A percentile compares a stretch with the other conserved stretches of the same genome.
phyloP scores from a whole-genome alignment of 1,284 basidiomycete genomes.

The Athelia sp. region DNA sequence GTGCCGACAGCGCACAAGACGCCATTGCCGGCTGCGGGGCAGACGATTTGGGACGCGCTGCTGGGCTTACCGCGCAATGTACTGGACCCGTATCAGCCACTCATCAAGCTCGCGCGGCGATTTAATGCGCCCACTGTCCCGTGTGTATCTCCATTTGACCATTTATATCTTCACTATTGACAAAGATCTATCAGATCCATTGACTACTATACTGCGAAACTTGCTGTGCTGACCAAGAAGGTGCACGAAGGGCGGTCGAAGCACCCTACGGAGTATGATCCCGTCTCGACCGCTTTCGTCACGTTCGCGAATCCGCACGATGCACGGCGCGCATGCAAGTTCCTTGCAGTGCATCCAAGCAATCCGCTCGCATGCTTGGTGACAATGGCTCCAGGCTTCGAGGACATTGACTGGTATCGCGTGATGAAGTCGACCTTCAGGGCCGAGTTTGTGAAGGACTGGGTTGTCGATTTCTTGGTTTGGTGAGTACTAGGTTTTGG shows the following conservation, averaged over 20 bases:
- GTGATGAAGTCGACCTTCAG: slow-evolving; percentile 74
- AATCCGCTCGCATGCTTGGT: slow-evolving; percentile 74
- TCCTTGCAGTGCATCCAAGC: slow-evolving; percentile 73
- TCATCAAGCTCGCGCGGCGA: slow-evolving; percentile 66
- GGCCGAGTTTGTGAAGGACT: slow-evolving; percentile 78
- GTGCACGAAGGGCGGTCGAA: slow-evolving; percentile 76
- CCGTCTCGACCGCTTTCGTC: slow-evolving; percentile 86
- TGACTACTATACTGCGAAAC: slow-evolving; percentile 85
- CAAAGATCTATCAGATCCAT: slow-evolving; percentile 43
- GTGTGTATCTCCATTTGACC: too few species aligned
- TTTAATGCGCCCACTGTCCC: slow-evolving; percentile 79
- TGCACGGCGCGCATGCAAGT: slow-evolving; percentile 70
- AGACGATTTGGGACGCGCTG: slow-evolving; percentile 75
- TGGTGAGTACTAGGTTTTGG: slow-evolving; percentile 43
- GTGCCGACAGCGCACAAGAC: not conserved
- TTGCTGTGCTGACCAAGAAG: slow-evolving; percentile 74
- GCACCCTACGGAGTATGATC: slow-evolving; percentile 56
- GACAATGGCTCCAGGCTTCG: slow-evolving; percentile 77
- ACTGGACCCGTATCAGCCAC: slow-evolving; percentile 82
- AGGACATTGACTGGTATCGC: slow-evolving; percentile 83
- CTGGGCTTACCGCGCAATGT: slow-evolving; percentile 68
- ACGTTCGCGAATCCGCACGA: slow-evolving; percentile 74
- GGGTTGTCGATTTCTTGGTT: slow-evolving; percentile 73
- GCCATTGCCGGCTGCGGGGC: not conserved
- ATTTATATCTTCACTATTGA: too few species aligned